Evolutionary conservation across 2,329 filamentous ascomycete species (phyloP), one percentile per base, ranked within the genome.

Genomic region (Blastomyces silverae): DNA sequence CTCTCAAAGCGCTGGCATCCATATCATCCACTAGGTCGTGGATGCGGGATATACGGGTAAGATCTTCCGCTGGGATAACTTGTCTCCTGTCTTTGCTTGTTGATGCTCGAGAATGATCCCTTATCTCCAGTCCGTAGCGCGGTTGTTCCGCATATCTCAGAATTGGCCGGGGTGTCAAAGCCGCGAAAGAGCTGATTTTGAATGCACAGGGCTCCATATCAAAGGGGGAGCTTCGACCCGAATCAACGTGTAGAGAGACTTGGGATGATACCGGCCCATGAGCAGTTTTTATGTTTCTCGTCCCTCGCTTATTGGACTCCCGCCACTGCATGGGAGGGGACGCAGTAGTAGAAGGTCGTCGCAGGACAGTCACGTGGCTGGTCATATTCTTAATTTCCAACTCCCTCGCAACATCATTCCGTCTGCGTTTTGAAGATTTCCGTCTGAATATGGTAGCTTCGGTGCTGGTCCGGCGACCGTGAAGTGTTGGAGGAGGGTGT

Each of bases 331-430:
- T 80, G 39, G 42, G 82, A 80, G 66, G 87, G 83, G 59, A 34
- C 11, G 50, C 13, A 3, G 83, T 82, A 13, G 83, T 82, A 13
- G 83, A 83, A 6, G 87, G 82, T 62, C 89, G 85, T 63, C 81
- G 83, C 22, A 81, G 77, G 66, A 87, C 79, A 6, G 90, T 87
- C 69, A 88, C 84, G 2, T 83, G 82, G 66, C 83, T 84, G 72
- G 86, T 89, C 89, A 97, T 90, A 63, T 90, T 87, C 73, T 88
- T 90, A 73, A 97, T 92, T 77, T 96, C 91, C 67, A 90, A 90
- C 77, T 96, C 92, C 65, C 93, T 85, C 65, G 89, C 83, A 73
- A 86, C 85, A 67, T 95, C 90, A 67, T 89, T 83, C 70, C 88
- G 87, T 71, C 88, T 87, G 70, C 88, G 85, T 78, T 90, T 95